Evolutionary conservation across 1,284 basidiomycete genomes (phyloP).

Genomic region (Marasmius sp.): DNA sequence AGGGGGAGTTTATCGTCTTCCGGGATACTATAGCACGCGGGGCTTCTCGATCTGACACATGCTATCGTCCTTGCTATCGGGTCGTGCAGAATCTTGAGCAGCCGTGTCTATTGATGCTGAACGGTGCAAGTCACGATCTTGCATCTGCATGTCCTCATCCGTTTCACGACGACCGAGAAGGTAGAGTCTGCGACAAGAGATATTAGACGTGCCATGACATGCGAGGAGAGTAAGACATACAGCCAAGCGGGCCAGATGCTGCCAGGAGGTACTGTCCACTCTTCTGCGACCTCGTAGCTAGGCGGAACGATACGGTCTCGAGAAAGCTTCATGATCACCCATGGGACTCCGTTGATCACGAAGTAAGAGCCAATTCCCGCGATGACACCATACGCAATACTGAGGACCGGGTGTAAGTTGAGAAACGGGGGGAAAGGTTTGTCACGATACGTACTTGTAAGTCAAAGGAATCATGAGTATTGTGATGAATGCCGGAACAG

Average conservation of each 20-base stretch:
- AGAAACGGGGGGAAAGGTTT: neutral
- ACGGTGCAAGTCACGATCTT: neutral
- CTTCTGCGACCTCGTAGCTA: conserved; percentile 61
- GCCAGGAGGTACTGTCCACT: conserved; percentile 70
- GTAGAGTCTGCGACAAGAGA: conserved; percentile 8
- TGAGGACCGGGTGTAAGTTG: conserved; percentile 24
- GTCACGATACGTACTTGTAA: conserved; percentile 58
- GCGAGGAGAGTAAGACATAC: conserved; percentile 31
- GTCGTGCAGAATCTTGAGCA: conserved; percentile 19
- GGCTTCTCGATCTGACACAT: conserved; percentile 19
- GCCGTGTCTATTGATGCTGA: conserved; percentile 31
- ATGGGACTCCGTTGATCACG: conserved; percentile 72
- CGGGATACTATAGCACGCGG: neutral
- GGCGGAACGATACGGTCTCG: conserved; percentile 69
- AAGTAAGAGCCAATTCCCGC: conserved; percentile 75
- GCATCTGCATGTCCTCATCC: neutral
- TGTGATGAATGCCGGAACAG: conserved; percentile 81
- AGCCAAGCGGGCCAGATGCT: conserved; percentile 73
- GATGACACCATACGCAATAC: conserved; percentile 90
- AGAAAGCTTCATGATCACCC: conserved; percentile 53
- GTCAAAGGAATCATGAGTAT: conserved; percentile 77
- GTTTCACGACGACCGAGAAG: conserved; percentile 4
- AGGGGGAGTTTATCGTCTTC: neutral
- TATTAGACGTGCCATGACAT: neutral
- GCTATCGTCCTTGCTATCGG: conserved; percentile 24